A percentile compares a stretch with the other conserved stretches of the same genome.
These are phyloP conservation scores for Dactylorhiza incarnata DNA, from an alignment of 106 monocot genomes.

Conservation along the genomic window DNA sequence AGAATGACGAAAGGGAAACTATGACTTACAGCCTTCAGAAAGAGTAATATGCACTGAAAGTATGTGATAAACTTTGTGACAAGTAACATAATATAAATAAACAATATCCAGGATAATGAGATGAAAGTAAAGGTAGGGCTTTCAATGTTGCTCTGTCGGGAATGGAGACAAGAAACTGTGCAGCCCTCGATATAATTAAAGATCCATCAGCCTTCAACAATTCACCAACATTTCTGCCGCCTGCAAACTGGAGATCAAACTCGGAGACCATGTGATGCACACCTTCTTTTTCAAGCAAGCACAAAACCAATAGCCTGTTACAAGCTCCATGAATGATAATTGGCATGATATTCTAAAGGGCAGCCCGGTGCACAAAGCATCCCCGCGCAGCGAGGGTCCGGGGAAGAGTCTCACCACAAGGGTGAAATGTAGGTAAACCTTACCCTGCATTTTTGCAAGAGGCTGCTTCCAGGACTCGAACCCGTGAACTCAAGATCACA, in stretches of 20 bases:
- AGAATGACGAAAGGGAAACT: not conserved
- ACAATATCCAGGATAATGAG: conserved; percentile 65
- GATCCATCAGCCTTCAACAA: conserved; percentile 9
- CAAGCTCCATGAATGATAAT: not conserved
- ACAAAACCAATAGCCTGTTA: conserved; percentile 60
- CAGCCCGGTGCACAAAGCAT: not conserved
- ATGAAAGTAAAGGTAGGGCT: conserved; percentile 44
- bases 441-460: too few species aligned
- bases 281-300: conserved; percentile 71
- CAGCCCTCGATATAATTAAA: conserved; percentile 36
- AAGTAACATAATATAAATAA: not conserved
- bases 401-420: too few species aligned
- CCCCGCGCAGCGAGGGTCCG: too few species aligned
- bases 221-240: conserved; percentile 14
- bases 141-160: conserved; percentile 74
- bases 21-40: not conserved
- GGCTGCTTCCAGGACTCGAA: too few species aligned
- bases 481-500: too few species aligned
- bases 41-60: not conserved
- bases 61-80: not conserved
- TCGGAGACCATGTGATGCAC: conserved; percentile 46
- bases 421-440: too few species aligned
- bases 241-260: conserved; percentile 15
- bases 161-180: conserved; percentile 82
- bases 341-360: conserved; percentile 1